phyloP scores from a whole-genome alignment of 2,329 filamentous ascomycete genomes.

The Sclerotinia glacialis region DNA sequence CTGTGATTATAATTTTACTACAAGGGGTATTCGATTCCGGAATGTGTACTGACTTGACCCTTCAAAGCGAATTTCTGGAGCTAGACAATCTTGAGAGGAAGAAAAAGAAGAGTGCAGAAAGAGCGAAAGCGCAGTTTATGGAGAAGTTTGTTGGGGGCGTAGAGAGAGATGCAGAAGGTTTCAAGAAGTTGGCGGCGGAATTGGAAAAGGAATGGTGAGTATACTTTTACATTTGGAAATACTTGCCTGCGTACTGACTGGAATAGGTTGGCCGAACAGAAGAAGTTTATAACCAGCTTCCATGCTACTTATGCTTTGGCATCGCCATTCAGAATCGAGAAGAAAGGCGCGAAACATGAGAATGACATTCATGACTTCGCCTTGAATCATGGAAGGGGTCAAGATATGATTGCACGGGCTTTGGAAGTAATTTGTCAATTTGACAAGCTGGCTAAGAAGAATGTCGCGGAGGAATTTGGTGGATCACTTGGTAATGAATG shows the following conservation, averaged over 20 bases:
- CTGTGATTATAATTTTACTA: not conserved
- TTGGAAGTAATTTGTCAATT: not conserved
- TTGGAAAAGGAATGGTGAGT: not conserved
- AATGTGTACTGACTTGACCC: not conserved
- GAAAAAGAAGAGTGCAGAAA: conserved; percentile 7
- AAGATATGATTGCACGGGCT: conserved; percentile 9
- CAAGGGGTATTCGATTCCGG: not conserved
- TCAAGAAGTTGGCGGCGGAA: not conserved
- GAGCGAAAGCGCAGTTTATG: conserved; percentile 7
- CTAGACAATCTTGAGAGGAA: conserved; percentile 14
- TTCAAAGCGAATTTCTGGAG: conserved; percentile 8
- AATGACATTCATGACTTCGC: not conserved
- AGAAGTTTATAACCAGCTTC: not conserved
- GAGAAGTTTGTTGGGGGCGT: conserved; percentile 4
- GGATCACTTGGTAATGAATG: conserved; percentile 7
- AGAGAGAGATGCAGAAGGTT: not conserved
- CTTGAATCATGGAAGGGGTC: conserved; percentile 9
- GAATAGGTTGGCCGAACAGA: not conserved
- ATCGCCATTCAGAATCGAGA: not conserved
- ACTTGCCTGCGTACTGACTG: not conserved
- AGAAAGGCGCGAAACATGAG: not conserved
- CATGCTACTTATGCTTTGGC: not conserved
- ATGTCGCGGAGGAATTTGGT: not conserved
- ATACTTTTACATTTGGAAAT: not conserved
- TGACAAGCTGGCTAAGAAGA: conserved; percentile 7